Percentiles rank a stretch among this genome's conserved stretches.
Conservation (phyloP, 805 yeast genomes). For the Hanseniaspora jakobsenii region DNA sequence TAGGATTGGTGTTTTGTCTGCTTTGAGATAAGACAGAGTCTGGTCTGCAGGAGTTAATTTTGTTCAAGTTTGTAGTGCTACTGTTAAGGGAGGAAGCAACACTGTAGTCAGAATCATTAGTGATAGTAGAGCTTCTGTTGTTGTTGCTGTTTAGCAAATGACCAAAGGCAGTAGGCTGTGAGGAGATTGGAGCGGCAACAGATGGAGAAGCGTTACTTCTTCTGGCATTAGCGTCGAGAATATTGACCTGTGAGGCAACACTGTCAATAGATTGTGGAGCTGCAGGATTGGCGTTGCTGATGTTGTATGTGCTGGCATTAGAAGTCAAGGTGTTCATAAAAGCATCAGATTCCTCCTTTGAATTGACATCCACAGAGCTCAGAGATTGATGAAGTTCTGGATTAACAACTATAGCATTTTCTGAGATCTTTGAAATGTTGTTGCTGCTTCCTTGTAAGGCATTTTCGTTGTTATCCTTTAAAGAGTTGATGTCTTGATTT, state of each 20-base stretch:
- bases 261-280: constrained; percentile 19
- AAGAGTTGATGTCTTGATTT: constrained; percentile 1
- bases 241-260: constrained; percentile 40
- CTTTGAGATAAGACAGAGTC: constrained; percentile 3
- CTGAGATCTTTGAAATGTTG: not conserved
- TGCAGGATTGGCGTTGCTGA: constrained; percentile 19
- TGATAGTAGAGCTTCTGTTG: constrained; percentile 16
- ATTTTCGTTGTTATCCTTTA: no score
- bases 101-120: constrained; percentile 13
- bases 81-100: constrained; percentile 15
- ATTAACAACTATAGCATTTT: constrained; percentile 9
- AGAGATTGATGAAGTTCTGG: constrained; percentile 3
- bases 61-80: constrained; percentile 9
- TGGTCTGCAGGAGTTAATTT: not conserved
- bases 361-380: not conserved
- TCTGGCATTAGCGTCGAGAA: constrained; percentile 33
- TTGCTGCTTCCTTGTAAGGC: not conserved
- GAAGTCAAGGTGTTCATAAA: constrained; percentile 31
- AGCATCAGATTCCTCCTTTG: constrained; percentile 22
- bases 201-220: no score
- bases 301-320: constrained; percentile 21
- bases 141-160: constrained; percentile 16
- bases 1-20: not conserved
- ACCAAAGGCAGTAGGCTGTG: no score
- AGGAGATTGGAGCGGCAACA: no score